phyloP scores from a whole-genome alignment of 2,329 filamentous ascomycete species.

The Coniochaeta hoffmannii region DNA sequence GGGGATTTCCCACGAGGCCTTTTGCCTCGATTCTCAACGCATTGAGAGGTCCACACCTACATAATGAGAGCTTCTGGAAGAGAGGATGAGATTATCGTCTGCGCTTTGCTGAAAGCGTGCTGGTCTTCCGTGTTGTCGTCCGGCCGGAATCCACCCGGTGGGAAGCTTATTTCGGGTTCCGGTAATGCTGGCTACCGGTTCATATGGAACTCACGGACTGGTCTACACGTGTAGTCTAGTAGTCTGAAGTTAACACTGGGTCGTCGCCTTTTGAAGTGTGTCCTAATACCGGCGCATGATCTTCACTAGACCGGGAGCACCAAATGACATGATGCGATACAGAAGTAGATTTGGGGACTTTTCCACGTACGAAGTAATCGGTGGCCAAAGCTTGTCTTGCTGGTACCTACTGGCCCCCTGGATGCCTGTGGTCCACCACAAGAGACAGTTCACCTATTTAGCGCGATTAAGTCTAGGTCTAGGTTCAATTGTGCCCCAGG shows the following conservation, averaged over 20 bases:
- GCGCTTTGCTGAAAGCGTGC: neutral
- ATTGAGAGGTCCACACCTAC: neutral
- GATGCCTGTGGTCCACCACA: no score
- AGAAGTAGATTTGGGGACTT: neutral
- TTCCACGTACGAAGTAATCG: no score
- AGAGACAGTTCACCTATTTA: no score
- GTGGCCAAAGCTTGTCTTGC: neutral
- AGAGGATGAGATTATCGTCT: neutral
- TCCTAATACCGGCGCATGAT: neutral
- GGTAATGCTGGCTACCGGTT: neutral
- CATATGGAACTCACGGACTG: neutral
- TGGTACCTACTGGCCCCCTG: no score
- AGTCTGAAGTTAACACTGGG: no score
- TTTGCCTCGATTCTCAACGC: neutral
- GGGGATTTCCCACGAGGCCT: neutral
- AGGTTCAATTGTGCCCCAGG: no score
- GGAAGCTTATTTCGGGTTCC: neutral
- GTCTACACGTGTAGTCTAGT: neutral
- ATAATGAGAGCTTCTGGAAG: neutral
- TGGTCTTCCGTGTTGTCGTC: neutral
- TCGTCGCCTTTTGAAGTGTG: no score
- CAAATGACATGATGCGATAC: no score
- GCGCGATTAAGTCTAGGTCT: no score
- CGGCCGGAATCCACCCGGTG: neutral
- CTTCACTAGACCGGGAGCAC: no score